Conservation (phyloP, 148 eudicot species). For the Camellia lanceoleosa region DNA sequence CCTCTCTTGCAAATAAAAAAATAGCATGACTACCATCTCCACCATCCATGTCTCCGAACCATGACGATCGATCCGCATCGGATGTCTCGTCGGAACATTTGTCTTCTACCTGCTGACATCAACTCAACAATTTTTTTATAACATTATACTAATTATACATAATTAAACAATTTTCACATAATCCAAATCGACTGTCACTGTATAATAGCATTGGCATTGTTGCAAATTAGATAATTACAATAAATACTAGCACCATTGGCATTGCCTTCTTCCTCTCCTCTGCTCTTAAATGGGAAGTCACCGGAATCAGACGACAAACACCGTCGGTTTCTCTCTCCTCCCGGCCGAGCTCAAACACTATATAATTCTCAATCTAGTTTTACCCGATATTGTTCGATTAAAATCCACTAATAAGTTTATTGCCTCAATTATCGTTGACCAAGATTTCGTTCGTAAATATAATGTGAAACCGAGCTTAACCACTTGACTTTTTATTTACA, state of each 20-base stretch:
- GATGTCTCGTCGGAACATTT: constrained; percentile 27
- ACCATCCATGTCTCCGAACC: constrained; percentile 25
- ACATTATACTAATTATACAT: not conserved
- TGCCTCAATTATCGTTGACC: constrained; percentile 22
- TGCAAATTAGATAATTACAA: no score
- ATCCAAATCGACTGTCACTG: not conserved
- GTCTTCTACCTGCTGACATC: constrained; percentile 14
- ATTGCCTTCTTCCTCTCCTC: not conserved
- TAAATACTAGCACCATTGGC: no score
- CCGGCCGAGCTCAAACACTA: constrained; percentile 38
- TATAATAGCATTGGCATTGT: not conserved
- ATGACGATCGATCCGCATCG: constrained; percentile 12
- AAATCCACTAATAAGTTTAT: constrained; percentile 26
- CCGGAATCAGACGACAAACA: constrained; percentile 14
- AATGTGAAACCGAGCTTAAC: constrained; percentile 22
- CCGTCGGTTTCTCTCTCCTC: constrained; percentile 34
- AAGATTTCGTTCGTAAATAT: constrained; percentile 25
- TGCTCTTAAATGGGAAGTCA: constrained; percentile 13
- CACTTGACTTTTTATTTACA: constrained; percentile 36
- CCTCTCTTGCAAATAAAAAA: not conserved
- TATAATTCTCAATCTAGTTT: constrained; percentile 26
- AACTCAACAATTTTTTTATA: not conserved
- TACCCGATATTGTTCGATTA: constrained; percentile 27
- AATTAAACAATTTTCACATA: not conserved
- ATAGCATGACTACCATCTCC: constrained; percentile 13